phyloP scores from a whole-genome alignment of 2,329 filamentous ascomycete species.

The Apiospora rasikravindrae region DNA sequence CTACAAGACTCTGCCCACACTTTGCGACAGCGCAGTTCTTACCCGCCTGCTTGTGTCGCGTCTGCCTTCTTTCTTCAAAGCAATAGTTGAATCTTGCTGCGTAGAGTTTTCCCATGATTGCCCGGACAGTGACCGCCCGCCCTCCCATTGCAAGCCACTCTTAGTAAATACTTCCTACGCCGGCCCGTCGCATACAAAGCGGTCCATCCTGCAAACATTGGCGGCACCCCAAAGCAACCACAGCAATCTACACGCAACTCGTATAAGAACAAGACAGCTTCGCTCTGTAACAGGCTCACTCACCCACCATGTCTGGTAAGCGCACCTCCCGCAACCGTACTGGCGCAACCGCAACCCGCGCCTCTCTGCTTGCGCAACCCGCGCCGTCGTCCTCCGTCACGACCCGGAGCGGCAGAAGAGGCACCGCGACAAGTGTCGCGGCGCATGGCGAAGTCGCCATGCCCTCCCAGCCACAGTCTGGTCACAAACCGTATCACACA shows the following conservation, averaged over 20 bases:
- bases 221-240: neutral
- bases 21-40: neutral
- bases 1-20: neutral
- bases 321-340: constrained; percentile 30
- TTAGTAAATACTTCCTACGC: constrained; percentile 19
- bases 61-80: constrained; percentile 12
- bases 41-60: neutral
- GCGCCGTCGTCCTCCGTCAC: constrained; percentile 14
- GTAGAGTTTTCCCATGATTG: constrained; percentile 23
- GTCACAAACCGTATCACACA: neutral
- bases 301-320: constrained; percentile 41
- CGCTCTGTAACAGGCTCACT: neutral
- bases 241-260: constrained; percentile 1
- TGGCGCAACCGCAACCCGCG: constrained; percentile 25
- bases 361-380: constrained; percentile 4
- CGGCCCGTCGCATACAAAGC: constrained; percentile 12
- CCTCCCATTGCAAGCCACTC: constrained; percentile 14
- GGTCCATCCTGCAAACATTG: constrained; percentile 12
- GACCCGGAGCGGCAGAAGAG: neutral
- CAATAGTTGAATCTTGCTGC: constrained; percentile 22
- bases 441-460: neutral
- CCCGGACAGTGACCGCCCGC: constrained; percentile 20
- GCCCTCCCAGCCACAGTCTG: neutral
- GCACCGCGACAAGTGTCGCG: neutral
- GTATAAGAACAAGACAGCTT: constrained; percentile 8